phyloP scores from a whole-genome alignment of 2,329 filamentous ascomycete species.

The Paraconiothyrium brasiliense region DNA sequence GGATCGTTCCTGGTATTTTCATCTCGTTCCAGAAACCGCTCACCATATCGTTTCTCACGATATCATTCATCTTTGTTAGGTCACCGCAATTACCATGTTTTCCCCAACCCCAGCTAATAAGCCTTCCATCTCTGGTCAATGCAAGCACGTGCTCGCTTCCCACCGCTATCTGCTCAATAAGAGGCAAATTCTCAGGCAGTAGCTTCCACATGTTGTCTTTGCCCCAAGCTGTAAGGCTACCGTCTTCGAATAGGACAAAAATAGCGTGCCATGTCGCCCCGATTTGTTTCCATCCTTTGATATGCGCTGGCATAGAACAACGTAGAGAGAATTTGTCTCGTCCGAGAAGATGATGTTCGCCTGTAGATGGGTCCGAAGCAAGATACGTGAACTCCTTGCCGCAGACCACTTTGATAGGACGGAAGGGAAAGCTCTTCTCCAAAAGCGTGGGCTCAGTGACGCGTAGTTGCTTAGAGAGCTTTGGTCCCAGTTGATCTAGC shows the following conservation, averaged over 20 bases:
- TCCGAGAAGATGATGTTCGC: slow-evolving; percentile 74
- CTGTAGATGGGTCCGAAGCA: slow-evolving; percentile 62
- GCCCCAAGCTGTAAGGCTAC: slow-evolving; percentile 77
- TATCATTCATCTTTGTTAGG: slow-evolving; percentile 6
- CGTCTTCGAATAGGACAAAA: slow-evolving; percentile 72
- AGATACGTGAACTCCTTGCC: slow-evolving; percentile 88
- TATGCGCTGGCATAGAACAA: slow-evolving; percentile 63
- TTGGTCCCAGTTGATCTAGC: slow-evolving; percentile 80
- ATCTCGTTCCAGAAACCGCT: slow-evolving; percentile 43
- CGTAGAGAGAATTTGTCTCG: slow-evolving; percentile 76
- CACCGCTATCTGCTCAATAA: slow-evolving; percentile 71
- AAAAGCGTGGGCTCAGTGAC: slow-evolving; percentile 27
- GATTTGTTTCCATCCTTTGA: slow-evolving; percentile 72
- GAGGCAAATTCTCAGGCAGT: slow-evolving; percentile 68
- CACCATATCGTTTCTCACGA: slow-evolving; percentile 39
- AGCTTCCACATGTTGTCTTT: slow-evolving; percentile 87
- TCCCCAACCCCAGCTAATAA: slow-evolving; percentile 94
- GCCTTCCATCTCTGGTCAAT: slow-evolving; percentile 69
- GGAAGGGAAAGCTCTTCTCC: slow-evolving; percentile 63
- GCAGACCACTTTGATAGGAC: slow-evolving; percentile 74
- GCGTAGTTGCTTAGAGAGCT: slow-evolving; percentile 56
- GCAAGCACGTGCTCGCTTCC: slow-evolving; percentile 93
- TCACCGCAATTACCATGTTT: slow-evolving; percentile 95
- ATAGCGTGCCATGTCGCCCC: slow-evolving; percentile 84
- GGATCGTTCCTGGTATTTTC: slow-evolving; percentile 30